phyloP scores from a whole-genome alignment of 306 rosid genomes.

The Rosa lucieae region DNA sequence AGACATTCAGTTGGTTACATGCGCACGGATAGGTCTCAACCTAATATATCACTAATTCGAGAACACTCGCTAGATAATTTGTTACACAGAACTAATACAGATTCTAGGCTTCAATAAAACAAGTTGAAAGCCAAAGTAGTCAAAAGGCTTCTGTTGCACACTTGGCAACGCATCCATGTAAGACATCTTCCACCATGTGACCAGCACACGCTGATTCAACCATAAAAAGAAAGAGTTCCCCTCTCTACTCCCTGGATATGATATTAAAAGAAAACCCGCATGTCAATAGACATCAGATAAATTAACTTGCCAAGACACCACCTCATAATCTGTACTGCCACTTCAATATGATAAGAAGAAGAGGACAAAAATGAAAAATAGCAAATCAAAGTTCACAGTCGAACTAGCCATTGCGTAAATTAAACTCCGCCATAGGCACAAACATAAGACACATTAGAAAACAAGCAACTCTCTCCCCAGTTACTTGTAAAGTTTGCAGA shows the following conservation, averaged over 20 bases:
- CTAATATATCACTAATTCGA: conserved; percentile 2
- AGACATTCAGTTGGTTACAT: conserved; percentile 17
- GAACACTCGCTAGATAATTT: conserved; percentile 21
- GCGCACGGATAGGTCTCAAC: conserved; percentile 12
- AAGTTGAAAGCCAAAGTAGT: conserved; percentile 18
- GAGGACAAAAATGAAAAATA: background rate
- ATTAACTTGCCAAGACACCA: conserved; percentile 28
- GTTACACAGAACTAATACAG: conserved; percentile 18
- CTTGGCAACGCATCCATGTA: conserved; percentile 36
- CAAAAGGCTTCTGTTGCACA: conserved; percentile 26
- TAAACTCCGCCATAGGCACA: background rate
- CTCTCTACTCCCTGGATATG: conserved; percentile 45
- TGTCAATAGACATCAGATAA: conserved; percentile 33
- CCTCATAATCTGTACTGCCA: conserved; percentile 22
- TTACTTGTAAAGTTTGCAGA: background rate
- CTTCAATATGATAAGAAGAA: conserved; percentile 10
- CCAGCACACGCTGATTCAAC: conserved; percentile 45
- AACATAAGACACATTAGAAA: conserved; percentile 6
- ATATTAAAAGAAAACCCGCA: conserved; percentile 33
- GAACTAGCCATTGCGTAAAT: background rate
- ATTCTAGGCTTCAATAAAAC: conserved; percentile 23
- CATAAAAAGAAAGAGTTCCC: conserved; percentile 40
- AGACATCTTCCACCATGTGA: conserved; percentile 39
- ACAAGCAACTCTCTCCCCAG: conserved; percentile 2
- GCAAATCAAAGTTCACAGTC: conserved; percentile 3